Evolutionary conservation across 2,329 filamentous ascomycete genomes (phyloP), one percentile per base, ranked within the genome.

Genomic region (Fusarium dimerum): DNA sequence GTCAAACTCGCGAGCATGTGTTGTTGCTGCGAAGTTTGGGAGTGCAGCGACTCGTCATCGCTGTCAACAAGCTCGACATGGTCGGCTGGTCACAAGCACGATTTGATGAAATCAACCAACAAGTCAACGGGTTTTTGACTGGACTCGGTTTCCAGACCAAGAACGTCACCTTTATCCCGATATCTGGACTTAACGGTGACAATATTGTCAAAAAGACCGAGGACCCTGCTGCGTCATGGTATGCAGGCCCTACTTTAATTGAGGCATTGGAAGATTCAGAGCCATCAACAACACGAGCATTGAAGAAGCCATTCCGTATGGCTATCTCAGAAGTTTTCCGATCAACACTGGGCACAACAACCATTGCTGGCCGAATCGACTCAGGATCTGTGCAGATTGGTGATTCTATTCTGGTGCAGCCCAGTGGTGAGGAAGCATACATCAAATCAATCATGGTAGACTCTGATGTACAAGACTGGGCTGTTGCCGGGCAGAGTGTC

Each of bases 1-100:
- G 94, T 0, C 94, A 99, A 69, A 99, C 94, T 0, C 88, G 90
- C 68, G 94, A 99, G 67, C 94, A 99, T 68, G 91, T 94, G 6
- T 75, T 97, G 15, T 81, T 99, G 1, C 84, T 96, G 6, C 84
- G 93, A 54, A 97, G 92, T 63, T 89, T 97, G 76, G 94, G 94
- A 0, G 88, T 99, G 2, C 88, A 93, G 55, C 83, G 88, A 26
- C 80, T 99, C 15, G 87, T 99, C 40, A 88, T 99, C 29, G 92
- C 90, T 2, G 85, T 99, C 55, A 99, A 99, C 75, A 99, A 99
- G 71, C 87, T 99, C 64, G 94, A 99, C 69, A 87, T 86, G 15
- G 86, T 93, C 7, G 76, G 78, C 6, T 99, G 95, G 95, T 89
- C 87, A 2, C 78, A 90, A 69, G 86, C 85, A 5, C 83, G 91